Conservation (phyloP, 2,329 filamentous ascomycete genomes). For the Ascochyta lentis region DNA sequence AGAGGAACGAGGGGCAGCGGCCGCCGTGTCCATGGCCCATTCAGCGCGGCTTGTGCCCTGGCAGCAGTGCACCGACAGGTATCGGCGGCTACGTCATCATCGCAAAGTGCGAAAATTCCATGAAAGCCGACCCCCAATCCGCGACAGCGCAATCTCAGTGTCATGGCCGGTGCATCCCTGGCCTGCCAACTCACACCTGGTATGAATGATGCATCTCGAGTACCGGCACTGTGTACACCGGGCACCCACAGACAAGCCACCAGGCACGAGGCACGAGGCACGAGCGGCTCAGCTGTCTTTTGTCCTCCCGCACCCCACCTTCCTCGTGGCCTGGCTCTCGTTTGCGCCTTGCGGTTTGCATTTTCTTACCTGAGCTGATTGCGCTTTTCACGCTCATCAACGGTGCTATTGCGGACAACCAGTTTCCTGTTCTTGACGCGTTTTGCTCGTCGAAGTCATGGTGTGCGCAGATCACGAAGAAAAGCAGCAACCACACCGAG, state of each 20-base stretch:
- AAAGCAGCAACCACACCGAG: neutral
- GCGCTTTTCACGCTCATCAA: neutral
- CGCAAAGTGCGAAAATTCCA: constrained; percentile 16
- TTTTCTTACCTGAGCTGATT: neutral
- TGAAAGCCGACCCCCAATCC: constrained; percentile 12
- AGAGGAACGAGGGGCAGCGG: constrained; percentile 21
- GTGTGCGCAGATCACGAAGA: constrained; percentile 5
- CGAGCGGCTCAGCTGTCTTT: neutral
- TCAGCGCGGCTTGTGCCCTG: constrained; percentile 13
- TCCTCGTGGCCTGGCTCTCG: constrained; percentile 1
- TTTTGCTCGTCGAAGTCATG: neutral
- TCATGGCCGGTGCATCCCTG: constrained; percentile 1
- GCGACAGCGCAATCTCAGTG: constrained; percentile 5
- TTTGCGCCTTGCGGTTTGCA: neutral
- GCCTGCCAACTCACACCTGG: constrained; percentile 14
- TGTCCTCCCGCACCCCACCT: constrained; percentile 6
- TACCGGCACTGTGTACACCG: neutral
- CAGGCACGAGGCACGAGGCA: no score
- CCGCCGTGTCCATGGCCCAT: constrained; percentile 12
- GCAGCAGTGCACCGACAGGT: constrained; percentile 14
- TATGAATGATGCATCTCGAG: constrained; percentile 4
- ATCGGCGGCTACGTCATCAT: constrained; percentile 16
- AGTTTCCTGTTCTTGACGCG: constrained; percentile 5
- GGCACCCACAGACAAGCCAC: neutral
- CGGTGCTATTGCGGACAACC: constrained; percentile 14